Evolutionary conservation across 2,329 filamentous ascomycete genomes (phyloP), one percentile per base, ranked within the genome.

Genomic region (Trichoderma arundinaceum): DNA sequence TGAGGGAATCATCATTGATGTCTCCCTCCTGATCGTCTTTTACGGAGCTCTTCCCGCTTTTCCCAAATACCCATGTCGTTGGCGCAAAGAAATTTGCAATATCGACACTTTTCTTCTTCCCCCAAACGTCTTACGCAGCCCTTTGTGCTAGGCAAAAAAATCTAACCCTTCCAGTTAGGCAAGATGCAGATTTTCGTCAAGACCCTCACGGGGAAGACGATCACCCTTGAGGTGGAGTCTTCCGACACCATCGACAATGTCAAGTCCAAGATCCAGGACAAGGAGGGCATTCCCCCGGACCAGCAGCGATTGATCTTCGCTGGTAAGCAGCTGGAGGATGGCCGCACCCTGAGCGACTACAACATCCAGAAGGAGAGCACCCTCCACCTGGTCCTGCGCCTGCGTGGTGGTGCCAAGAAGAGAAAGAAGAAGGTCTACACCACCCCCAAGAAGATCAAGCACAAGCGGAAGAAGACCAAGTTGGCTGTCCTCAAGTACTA

Each of bases 401-500:
- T 99, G 70, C 95, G 94, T 88, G 95, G 95, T 88, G 95, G 94
- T 83, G 94, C 84, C 81, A 99, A 99, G 93, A 97, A 98, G 92
- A 90, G 96, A 84, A 99, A 99, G 92, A 97, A 97, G 93, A 99
- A 99, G 94, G 95, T 99, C 76, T 99, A 99, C 92, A 98, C 92
- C 82, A 99, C 95, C 79, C 95, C 95, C 83, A 99, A 99, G 94
- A 99, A 99, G 93, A 99, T 99, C 91, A 99, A 99, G 95, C 95
- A 99, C 91, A 99, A 99, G 94, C 91, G 93, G 88, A 99, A 98
- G 93, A 99, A 99, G 94, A 97, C 92, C 90, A 99, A 99, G 91
- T 87, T 99, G 83, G 95, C 95, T 78, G 94, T 99, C 76, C 94
- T 99, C 83, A 99, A 99, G 91, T 99, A 99, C 92, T 99, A 99